A percentile compares a stretch with the other conserved stretches of the same genome.
These are phyloP conservation scores for Tetrahymena malaccensis DNA, from an alignment of 73 alveolate species.

Conservation along the genomic window DNA sequence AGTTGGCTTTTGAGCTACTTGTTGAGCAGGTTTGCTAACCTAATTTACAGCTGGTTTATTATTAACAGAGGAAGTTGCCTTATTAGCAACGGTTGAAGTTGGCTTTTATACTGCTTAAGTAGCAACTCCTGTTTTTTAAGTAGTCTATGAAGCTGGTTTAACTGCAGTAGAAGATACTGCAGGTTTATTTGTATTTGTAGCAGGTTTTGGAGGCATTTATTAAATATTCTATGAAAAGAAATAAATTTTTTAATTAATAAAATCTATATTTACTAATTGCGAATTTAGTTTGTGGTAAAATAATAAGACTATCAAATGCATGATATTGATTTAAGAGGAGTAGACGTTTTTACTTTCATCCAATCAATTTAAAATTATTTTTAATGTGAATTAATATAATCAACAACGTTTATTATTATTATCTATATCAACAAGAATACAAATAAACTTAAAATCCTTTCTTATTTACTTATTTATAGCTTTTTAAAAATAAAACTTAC, in stretches of 20 bases:
- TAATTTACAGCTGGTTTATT: neutral
- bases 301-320: no score
- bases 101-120: neutral
- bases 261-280: neutral
- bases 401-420: no score
- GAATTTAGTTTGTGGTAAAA: neutral
- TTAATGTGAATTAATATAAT: neutral
- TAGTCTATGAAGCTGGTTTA: neutral
- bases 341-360: neutral
- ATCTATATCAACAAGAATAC: no score
- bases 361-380: no score
- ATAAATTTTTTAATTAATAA: no score
- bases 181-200: neutral
- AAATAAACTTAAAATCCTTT: no score
- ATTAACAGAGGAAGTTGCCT: neutral
- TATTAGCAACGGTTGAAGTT: neutral
- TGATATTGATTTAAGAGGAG: no score
- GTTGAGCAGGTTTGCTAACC: neutral
- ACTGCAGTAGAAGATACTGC: neutral
- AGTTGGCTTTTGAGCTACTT: neutral
- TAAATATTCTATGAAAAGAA: neutral
- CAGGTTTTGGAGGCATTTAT: neutral
- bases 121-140: neutral
- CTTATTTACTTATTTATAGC: no score
- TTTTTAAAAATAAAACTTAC: no score